Evolutionary conservation across 2,329 filamentous ascomycete species (phyloP), one percentile per base, ranked within the genome.

Genomic region (Xylariaceae sp.): DNA sequence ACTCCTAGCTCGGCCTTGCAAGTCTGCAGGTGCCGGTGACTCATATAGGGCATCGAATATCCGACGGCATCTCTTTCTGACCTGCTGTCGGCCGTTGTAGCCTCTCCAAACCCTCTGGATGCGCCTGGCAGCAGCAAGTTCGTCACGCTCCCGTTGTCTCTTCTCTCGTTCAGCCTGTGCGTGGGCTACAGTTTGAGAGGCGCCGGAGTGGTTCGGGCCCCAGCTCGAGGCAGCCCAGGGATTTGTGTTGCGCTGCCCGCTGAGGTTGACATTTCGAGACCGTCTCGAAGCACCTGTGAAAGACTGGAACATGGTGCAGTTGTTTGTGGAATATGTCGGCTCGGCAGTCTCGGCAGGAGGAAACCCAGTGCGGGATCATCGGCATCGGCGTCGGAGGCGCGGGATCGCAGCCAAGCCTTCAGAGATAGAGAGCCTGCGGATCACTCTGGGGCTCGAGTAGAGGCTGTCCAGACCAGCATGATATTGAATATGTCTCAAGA

Each of bases 201-300:
- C 71, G 13, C 78, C 80, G 1, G 76, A 69, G 12, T 71, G 70
- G 6, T 68, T 68, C 10, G 73, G 65, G 12, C 65, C 64, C 68
- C 77, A 76, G 26, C 69, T 65, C 19, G 70, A 70, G 45, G 75
- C 75, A 39, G 73, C 79, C 58, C 92, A 94, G 3, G 88, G 86
- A 52, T 94, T 94, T 32, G 69, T 68, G 45, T 76, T 77, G 27
- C 52, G 55, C 48, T 89, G 82, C 42, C 88, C 92, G 46, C 87
- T 92, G 41, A 98, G 80, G 61, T 96, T 95, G 56, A 96, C 87
- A 58, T 95, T 89, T 45, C 92, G 81, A 41, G 83, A 81, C 46
- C 85, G 83, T 52, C 86, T 80, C 50, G 87, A 85, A 61, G 66
- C 85, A 49, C 92, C 92, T 16, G 85, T 92, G 64, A 98, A 98